phyloP scores from a whole-genome alignment of 2,329 filamentous ascomycete species.

The Periglandula ipomoeae region DNA sequence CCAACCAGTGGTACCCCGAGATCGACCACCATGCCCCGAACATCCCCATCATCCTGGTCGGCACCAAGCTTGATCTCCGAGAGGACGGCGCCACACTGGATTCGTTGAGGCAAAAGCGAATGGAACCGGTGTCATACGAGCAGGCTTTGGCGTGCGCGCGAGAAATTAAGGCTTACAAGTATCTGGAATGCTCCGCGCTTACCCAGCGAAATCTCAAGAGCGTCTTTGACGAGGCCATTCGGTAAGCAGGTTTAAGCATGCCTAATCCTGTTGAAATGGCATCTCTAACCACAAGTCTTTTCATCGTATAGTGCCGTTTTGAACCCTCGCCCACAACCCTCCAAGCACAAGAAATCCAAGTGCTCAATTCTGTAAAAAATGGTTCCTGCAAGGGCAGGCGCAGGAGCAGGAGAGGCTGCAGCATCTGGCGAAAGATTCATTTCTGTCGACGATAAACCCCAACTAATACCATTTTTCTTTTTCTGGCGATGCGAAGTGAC shows the following conservation, averaged over 20 bases:
- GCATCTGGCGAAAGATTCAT: not conserved
- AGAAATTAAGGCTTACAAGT: conserved; percentile 94
- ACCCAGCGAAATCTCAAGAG: conserved; percentile 97
- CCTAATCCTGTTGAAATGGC: not conserved
- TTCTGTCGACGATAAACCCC: not conserved
- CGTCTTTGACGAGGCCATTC: conserved; percentile 96
- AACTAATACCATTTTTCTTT: conserved; percentile 5
- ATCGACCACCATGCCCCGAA: conserved; percentile 94
- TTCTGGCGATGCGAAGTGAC: conserved; percentile 3
- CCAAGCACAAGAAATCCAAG: conserved; percentile 55
- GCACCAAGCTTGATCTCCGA: conserved; percentile 91
- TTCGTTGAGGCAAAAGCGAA: conserved; percentile 78
- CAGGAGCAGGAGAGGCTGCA: not conserved
- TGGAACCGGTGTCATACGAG: conserved; percentile 77
- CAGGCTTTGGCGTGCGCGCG: conserved; percentile 82
- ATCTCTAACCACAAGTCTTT: not conserved
- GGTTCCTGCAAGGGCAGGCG: conserved; percentile 1
- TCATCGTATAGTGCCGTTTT: conserved; percentile 51
- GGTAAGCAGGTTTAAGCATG: conserved; percentile 54
- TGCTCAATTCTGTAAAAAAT: conserved; percentile 63
- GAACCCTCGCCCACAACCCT: conserved; percentile 52
- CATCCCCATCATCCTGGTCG: conserved; percentile 93
- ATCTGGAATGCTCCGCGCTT: conserved; percentile 93
- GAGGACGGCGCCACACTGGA: conserved; percentile 80
- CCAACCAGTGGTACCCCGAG: conserved; percentile 80